A percentile compares a stretch with the other conserved stretches of the same genome.
phyloP scores from a whole-genome alignment of 2,329 filamentous ascomycete genomes.

The Monosporascus sp. region DNA sequence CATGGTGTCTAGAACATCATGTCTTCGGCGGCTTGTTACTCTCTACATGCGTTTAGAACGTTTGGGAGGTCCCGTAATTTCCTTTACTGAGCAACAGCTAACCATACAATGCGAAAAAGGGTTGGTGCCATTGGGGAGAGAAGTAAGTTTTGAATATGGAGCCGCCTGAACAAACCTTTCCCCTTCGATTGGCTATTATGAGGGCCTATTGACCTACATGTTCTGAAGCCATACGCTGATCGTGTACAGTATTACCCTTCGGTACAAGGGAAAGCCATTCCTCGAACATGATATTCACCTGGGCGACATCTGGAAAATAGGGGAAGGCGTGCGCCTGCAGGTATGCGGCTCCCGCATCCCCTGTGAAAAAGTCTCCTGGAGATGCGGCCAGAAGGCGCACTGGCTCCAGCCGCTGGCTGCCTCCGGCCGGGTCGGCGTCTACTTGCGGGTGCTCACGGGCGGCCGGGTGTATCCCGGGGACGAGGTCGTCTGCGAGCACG shows the following conservation, averaged over 20 bases:
- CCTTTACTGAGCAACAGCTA: too few species aligned
- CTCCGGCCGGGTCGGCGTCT: conserved; percentile 16
- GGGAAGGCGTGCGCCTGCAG: conserved; percentile 13
- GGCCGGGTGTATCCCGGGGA: conserved; percentile 17
- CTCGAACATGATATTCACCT: conserved; percentile 17
- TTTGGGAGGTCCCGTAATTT: too few species aligned
- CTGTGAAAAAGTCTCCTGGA: conserved; percentile 19
- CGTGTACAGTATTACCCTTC: conserved; percentile 9
- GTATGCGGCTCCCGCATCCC: conserved; percentile 18
- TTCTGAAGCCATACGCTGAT: not conserved
- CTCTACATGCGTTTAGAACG: too few species aligned
- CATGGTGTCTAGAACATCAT: too few species aligned
- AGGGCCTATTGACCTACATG: too few species aligned
- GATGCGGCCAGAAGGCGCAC: conserved; percentile 18
- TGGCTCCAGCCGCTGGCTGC: conserved; percentile 17
- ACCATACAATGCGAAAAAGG: not conserved
- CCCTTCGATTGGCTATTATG: too few species aligned
- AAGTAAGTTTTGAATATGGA: conserved; percentile 2
- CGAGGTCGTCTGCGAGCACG: conserved; percentile 9
- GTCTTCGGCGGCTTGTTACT: too few species aligned
- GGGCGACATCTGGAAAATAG: conserved; percentile 19
- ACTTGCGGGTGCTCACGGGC: conserved; percentile 14
- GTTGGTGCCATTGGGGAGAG: conserved; percentile 22
- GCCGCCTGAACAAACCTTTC: too few species aligned
- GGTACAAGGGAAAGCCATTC: conserved; percentile 6